Percentiles rank a stretch among this genome's conserved stretches.
phyloP scores from a whole-genome alignment of 768 basidiomycete species.

The Suillus plorans region DNA sequence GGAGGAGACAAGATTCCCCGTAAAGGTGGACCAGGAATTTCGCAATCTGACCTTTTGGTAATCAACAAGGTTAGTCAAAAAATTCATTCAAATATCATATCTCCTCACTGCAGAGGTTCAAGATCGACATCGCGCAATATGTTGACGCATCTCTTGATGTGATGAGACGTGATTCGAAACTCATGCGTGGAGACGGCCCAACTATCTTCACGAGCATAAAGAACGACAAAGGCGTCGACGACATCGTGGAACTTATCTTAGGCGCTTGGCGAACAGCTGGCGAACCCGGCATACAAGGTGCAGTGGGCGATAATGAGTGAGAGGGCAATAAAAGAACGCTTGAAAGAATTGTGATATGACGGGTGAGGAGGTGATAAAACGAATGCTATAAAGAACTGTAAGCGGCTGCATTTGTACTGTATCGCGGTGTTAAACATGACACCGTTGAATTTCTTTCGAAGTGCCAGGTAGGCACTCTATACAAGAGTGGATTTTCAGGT shows the following conservation, averaged over 20 bases:
- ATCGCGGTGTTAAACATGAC: not conserved
- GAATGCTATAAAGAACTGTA: not conserved
- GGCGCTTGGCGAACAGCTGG: slow-evolving; percentile 88
- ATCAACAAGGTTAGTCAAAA: slow-evolving; percentile 77
- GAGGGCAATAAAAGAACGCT: not conserved
- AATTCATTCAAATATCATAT: not conserved
- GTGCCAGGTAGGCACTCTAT: not conserved
- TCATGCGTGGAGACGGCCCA: slow-evolving; percentile 94
- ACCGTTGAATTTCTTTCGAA: not conserved
- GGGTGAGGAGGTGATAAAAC: not conserved
- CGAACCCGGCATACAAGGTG: slow-evolving; percentile 60
- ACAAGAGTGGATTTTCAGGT: not conserved
- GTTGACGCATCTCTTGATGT: slow-evolving; percentile 92
- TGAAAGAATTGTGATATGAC: not conserved
- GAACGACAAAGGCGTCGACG: slow-evolving; percentile 73
- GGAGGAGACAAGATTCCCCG: slow-evolving; percentile 98
- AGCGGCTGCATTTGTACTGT: not conserved
- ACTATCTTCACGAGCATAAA: slow-evolving; percentile 89
- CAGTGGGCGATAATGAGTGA: slow-evolving; percentile 25
- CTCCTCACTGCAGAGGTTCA: not conserved
- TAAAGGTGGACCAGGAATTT: slow-evolving; percentile 97
- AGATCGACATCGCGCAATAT: slow-evolving; percentile 93
- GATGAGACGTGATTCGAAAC: slow-evolving; percentile 89
- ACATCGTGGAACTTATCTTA: slow-evolving; percentile 77
- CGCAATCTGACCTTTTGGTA: slow-evolving; percentile 90